A percentile compares a stretch with the other conserved stretches of the same genome.
phyloP scores from a whole-genome alignment of 108 stramenopile species.

The Cyclotella choctawhatcheeana region DNA sequence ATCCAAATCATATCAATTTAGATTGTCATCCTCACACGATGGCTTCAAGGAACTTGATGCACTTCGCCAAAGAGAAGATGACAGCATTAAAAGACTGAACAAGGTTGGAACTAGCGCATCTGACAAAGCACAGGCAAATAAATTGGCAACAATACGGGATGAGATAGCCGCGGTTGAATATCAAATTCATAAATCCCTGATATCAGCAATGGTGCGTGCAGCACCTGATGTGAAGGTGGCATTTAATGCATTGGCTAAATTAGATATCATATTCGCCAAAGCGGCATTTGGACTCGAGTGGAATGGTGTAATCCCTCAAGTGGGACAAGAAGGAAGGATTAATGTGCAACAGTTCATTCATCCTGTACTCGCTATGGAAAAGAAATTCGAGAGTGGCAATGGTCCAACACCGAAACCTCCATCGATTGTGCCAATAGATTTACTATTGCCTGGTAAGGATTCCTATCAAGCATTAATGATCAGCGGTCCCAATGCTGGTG shows the following conservation, averaged over 20 bases:
- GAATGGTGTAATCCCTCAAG: constrained; percentile 56
- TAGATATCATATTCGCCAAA: constrained; percentile 76
- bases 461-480: constrained; percentile 58
- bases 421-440: constrained; percentile 73
- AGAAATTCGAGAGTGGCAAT: constrained; percentile 8
- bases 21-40: constrained; percentile 45
- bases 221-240: constrained; percentile 47
- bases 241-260: constrained; percentile 57
- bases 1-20: constrained; percentile 57
- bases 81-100: constrained; percentile 20
- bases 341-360: constrained; percentile 59
- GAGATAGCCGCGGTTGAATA: constrained; percentile 57
- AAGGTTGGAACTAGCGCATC: constrained; percentile 1
- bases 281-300: constrained; percentile 67
- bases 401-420: not conserved
- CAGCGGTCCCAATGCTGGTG: constrained; percentile 81
- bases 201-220: constrained; percentile 43
- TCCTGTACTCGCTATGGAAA: constrained; percentile 55
- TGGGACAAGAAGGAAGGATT: constrained; percentile 42
- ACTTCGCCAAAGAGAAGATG: constrained; percentile 54
- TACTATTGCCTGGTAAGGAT: constrained; percentile 46
- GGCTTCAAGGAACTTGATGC: constrained; percentile 59
- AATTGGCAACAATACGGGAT: constrained; percentile 47
- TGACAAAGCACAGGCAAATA: constrained; percentile 15
- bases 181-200: constrained; percentile 51